phyloP scores from a whole-genome alignment of 306 rosid genomes.

The Vigna mungo region DNA sequence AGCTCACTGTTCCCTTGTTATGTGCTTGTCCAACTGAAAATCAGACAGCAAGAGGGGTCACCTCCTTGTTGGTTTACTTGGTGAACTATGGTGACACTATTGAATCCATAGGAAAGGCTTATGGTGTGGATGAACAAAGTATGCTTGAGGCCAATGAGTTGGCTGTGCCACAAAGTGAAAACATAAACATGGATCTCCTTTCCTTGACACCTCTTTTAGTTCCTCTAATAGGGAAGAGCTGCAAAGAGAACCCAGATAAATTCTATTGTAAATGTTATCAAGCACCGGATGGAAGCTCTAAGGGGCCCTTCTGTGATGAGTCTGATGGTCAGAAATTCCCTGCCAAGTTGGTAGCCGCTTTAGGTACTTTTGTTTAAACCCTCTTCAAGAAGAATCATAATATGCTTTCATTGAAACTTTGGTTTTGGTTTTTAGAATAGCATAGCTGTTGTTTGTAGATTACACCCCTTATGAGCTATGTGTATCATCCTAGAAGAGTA shows the following conservation, averaged over 20 bases:
- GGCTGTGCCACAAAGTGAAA: slow-evolving; percentile 6
- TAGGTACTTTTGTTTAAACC: slow-evolving; percentile 43
- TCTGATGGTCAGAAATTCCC: slow-evolving; percentile 36
- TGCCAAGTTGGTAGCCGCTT: slow-evolving; percentile 42
- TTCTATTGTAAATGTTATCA: slow-evolving; percentile 55
- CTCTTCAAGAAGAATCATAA: slow-evolving; percentile 25
- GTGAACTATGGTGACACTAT: slow-evolving; percentile 41
- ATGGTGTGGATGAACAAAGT: slow-evolving; percentile 50
- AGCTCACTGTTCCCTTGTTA: slow-evolving; percentile 51
- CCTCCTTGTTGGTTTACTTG: slow-evolving; percentile 48
- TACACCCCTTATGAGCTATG: neutral
- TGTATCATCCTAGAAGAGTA: neutral
- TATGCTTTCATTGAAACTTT: slow-evolving; percentile 25
- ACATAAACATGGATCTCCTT: slow-evolving; percentile 23
- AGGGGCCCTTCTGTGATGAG: slow-evolving; percentile 25
- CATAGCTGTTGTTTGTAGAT: neutral
- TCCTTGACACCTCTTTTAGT: slow-evolving; percentile 51
- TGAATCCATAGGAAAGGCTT: slow-evolving; percentile 50
- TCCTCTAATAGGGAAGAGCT: slow-evolving; percentile 53
- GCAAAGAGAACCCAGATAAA: slow-evolving; percentile 44
- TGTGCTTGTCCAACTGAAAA: slow-evolving; percentile 62
- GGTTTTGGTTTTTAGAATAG: neutral
- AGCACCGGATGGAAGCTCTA: slow-evolving; percentile 36
- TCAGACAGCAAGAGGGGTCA: slow-evolving; percentile 49
- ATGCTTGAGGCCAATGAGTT: slow-evolving; percentile 54